Percentiles rank a stretch among this genome's conserved stretches.
Conservation (phyloP, 148 eudicot genomes). For the Nepenthes gracilis region DNA sequence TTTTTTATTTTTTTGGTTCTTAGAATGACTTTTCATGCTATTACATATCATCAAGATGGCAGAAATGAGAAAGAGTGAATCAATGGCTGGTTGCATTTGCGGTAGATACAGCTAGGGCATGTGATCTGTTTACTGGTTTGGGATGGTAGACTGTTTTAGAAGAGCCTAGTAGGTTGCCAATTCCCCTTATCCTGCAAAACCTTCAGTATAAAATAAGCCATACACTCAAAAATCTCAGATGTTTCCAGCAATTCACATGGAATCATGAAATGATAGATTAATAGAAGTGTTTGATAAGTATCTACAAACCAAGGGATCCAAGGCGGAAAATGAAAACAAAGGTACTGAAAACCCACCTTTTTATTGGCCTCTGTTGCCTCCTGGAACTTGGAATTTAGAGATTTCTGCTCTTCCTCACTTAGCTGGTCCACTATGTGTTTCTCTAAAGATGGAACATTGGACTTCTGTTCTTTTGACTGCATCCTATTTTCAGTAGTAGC, state of each 20-base stretch:
- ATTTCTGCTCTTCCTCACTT: slow-evolving; percentile 83
- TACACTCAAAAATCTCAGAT: too few relatives aligned
- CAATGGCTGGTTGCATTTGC: too few relatives aligned
- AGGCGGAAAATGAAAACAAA: not conserved
- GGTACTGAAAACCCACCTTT: slow-evolving; percentile 24
- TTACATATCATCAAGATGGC: not conserved
- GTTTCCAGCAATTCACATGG: not conserved
- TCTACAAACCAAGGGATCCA: not conserved
- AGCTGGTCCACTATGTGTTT: slow-evolving; percentile 85
- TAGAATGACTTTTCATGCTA: too few relatives aligned
- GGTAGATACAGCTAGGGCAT: too few relatives aligned
- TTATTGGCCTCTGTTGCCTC: slow-evolving; percentile 89
- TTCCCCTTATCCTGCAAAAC: too few relatives aligned
- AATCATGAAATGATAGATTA: too few relatives aligned
- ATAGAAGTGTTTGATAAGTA: too few relatives aligned
- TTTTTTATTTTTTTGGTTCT: too few relatives aligned
- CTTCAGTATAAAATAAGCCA: too few relatives aligned
- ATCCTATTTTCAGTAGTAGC: slow-evolving; percentile 41
- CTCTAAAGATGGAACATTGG: slow-evolving; percentile 83
- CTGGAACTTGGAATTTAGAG: slow-evolving; percentile 69
- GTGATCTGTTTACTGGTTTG: too few relatives aligned
- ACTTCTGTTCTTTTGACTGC: slow-evolving; percentile 57
- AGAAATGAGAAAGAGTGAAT: not conserved
- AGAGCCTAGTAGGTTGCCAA: too few relatives aligned
- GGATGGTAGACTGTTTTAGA: too few relatives aligned